phyloP scores from a whole-genome alignment of 495 filamentous ascomycete genomes.

The Daldinia bambusicola region DNA sequence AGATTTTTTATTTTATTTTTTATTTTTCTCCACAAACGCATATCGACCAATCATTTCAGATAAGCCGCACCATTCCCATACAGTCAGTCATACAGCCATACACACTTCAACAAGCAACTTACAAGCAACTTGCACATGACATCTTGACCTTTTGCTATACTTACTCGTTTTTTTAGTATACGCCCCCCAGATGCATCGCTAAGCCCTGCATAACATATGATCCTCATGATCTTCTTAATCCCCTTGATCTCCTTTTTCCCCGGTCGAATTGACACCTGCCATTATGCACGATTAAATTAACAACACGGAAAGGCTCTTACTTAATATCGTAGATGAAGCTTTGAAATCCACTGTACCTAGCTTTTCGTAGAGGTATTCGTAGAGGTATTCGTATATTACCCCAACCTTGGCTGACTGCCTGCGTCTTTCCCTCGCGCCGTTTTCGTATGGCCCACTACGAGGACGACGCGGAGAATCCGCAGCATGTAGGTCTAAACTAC shows the following conservation, averaged over 20 bases:
- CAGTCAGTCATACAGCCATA: not conserved
- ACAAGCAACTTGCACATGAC: not conserved
- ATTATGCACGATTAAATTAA: constrained; percentile 42
- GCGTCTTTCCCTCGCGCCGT: constrained; percentile 7
- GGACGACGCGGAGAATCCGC: constrained; percentile 16
- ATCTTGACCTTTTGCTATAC: constrained; percentile 4
- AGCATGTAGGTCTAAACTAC: constrained; percentile 23
- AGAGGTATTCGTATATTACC: not conserved
- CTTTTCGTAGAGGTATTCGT: constrained; percentile 26
- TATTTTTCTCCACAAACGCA: constrained; percentile 17
- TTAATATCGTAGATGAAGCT: constrained; percentile 26
- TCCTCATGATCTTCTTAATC: constrained; percentile 21
- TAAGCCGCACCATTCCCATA: constrained; percentile 1
- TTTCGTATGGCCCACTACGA: constrained; percentile 26
- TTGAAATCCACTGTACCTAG: constrained; percentile 5
- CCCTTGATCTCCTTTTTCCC: constrained; percentile 11
- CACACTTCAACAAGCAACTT: not conserved
- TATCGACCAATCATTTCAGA: constrained; percentile 31
- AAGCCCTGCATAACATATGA: constrained; percentile 39
- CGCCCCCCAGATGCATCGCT: constrained; percentile 36
- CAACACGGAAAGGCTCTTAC: constrained; percentile 8
- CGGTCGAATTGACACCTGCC: constrained; percentile 20
- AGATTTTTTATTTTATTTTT: no score
- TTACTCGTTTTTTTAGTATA: constrained; percentile 28
- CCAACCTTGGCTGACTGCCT: constrained; percentile 9